Conservation (phyloP, 495 filamentous ascomycete species). For the Penicillium maclennaniae region DNA sequence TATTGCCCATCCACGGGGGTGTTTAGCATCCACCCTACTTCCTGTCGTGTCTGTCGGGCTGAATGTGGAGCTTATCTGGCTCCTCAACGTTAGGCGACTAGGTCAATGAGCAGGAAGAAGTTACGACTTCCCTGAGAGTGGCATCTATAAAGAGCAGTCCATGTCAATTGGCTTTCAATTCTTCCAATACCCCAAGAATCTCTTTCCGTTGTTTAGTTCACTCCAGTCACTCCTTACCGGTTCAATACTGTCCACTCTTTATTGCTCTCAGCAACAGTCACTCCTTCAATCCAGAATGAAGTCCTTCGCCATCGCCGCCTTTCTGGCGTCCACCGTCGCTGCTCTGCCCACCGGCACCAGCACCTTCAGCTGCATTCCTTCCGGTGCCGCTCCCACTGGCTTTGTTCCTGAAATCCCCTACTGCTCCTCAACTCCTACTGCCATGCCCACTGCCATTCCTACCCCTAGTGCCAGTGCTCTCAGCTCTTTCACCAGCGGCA, state of each 20-base stretch:
- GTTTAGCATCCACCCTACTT: neutral
- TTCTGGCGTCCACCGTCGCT: conserved; percentile 22
- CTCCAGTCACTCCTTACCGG: conserved; percentile 21
- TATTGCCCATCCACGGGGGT: neutral
- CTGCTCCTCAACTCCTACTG: conserved; percentile 11
- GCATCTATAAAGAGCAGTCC: conserved; percentile 17
- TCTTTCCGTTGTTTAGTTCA: conserved; percentile 13
- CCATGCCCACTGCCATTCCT: neutral
- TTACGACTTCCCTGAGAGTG: conserved; percentile 1
- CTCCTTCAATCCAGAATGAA: conserved; percentile 26
- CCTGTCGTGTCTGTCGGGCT: neutral
- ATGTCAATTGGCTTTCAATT: conserved; percentile 7
- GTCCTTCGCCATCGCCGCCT: conserved; percentile 21
- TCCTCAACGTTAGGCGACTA: conserved; percentile 7
- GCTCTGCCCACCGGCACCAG: conserved; percentile 21
- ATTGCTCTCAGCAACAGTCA: conserved; percentile 17
- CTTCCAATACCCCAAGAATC: conserved; percentile 15
- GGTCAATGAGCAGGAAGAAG: neutral
- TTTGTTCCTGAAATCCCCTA: conserved; percentile 13
- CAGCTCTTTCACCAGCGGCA: neutral
- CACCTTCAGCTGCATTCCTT: conserved; percentile 3
- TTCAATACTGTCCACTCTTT: conserved; percentile 30
- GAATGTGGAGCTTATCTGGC: conserved; percentile 10
- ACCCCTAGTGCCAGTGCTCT: neutral
- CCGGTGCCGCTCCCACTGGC: conserved; percentile 5